These are phyloP conservation scores for Globisporangium abappressorium DNA, from an alignment of 352 stramenopile species.

Conservation along the genomic window DNA sequence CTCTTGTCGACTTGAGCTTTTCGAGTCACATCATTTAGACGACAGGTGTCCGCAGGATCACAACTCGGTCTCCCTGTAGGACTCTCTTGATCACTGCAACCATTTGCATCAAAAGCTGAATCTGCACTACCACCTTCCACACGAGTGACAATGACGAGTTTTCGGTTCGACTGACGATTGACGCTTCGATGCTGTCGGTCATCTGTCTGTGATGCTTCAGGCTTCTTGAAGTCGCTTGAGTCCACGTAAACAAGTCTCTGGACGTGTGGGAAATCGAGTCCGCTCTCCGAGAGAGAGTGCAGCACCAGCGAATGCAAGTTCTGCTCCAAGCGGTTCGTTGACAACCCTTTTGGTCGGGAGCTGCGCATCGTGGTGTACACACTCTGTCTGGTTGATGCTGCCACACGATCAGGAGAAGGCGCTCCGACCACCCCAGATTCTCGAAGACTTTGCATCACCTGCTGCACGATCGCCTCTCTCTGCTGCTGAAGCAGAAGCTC, in stretches of 20 bases:
- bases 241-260: constrained; percentile 13
- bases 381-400: background rate
- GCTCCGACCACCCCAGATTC: constrained; percentile 20
- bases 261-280: constrained; percentile 60
- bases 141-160: constrained; percentile 4
- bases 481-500: constrained; percentile 48
- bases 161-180: background rate
- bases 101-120: background rate
- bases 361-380: background rate
- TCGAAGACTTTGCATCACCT: constrained; percentile 54
- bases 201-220: background rate
- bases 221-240: constrained; percentile 1
- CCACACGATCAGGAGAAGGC: background rate
- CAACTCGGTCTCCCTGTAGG: background rate
- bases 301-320: constrained; percentile 48
- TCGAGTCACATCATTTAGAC: background rate
- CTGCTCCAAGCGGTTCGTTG: constrained; percentile 32
- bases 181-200: background rate
- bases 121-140: background rate
- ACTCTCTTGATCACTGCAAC: background rate
- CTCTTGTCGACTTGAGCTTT: background rate
- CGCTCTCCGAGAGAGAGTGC: constrained; percentile 61
- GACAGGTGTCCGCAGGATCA: background rate
- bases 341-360: background rate
- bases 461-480: constrained; percentile 52